Evolutionary conservation across 208 protist species (phyloP).

Genomic region (Crithidia bombi): DNA sequence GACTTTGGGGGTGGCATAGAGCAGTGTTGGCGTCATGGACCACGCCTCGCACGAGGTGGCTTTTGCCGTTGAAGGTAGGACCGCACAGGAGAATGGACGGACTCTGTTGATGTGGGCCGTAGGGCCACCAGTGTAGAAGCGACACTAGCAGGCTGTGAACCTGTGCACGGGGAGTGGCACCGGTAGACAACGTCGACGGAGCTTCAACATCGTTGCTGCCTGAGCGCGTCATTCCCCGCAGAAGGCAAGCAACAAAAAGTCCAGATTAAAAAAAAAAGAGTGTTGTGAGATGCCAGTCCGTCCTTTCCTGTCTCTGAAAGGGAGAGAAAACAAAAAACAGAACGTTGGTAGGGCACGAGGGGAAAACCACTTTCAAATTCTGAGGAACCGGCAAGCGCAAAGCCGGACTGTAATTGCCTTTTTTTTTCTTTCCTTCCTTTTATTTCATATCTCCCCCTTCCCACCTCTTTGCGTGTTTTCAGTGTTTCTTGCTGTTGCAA

Average conservation of each 20-base stretch:
- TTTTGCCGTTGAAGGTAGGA: slow-evolving; percentile 70
- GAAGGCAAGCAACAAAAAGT: not conserved
- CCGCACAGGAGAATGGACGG: slow-evolving; percentile 64
- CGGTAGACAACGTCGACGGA: not conserved
- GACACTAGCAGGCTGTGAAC: slow-evolving; percentile 41
- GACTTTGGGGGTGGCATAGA: too few relatives aligned
- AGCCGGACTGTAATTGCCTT: too few relatives aligned
- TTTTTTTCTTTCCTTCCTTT: too few relatives aligned
- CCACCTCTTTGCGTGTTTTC: too few relatives aligned
- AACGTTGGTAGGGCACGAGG: not conserved
- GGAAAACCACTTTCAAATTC: too few relatives aligned
- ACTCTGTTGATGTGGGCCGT: slow-evolving; percentile 28
- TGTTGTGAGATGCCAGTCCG: not conserved
- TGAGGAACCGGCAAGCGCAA: too few relatives aligned
- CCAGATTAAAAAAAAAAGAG: not conserved
- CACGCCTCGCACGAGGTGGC: slow-evolving; percentile 39
- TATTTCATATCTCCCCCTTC: too few relatives aligned
- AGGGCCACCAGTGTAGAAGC: slow-evolving; percentile 57
- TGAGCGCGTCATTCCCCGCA: not conserved
- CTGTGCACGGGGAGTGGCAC: slow-evolving; percentile 5
- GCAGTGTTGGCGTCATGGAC: not conserved
- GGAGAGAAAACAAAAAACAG: not conserved
- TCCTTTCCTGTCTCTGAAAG: not conserved
- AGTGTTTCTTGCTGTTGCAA: too few relatives aligned
- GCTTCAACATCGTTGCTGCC: not conserved